phyloP scores from a whole-genome alignment of 2,329 filamentous ascomycete species.

The Paraconiothyrium brasiliense region DNA sequence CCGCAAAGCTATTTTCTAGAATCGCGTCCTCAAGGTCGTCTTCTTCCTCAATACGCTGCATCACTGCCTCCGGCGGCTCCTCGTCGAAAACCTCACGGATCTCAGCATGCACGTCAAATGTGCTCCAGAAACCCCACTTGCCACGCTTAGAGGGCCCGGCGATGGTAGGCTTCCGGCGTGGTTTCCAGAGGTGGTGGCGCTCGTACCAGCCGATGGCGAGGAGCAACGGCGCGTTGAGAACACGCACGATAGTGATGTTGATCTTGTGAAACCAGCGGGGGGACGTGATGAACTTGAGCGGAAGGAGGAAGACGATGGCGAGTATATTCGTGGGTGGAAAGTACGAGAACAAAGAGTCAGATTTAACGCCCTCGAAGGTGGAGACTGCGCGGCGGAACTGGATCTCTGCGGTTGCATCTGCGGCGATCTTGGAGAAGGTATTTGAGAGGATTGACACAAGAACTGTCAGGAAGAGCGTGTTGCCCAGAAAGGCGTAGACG shows the following conservation, averaged over 20 bases:
- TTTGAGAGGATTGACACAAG: conserved; percentile 87
- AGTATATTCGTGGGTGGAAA: conserved; percentile 85
- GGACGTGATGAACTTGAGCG: conserved; percentile 79
- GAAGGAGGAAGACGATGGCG: conserved; percentile 76
- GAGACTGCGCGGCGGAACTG: conserved; percentile 83
- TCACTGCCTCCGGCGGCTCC: conserved; percentile 68
- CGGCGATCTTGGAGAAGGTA: conserved; percentile 80
- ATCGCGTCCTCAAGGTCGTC: conserved; percentile 58
- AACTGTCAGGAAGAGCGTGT: conserved; percentile 88
- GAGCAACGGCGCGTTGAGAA: conserved; percentile 78
- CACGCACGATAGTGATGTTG: conserved; percentile 78
- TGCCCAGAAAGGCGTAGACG: conserved; percentile 84
- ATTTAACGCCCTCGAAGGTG: conserved; percentile 86
- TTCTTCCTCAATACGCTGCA: conserved; percentile 59
- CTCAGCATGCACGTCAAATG: conserved; percentile 75
- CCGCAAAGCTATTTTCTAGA: conserved; percentile 52
- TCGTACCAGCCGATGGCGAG: conserved; percentile 76
- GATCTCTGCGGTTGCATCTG: conserved; percentile 82
- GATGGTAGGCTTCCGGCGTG: conserved; percentile 39
- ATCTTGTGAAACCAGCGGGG: conserved; percentile 91
- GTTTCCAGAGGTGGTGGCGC: conserved; percentile 73
- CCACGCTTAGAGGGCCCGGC: conserved; percentile 48
- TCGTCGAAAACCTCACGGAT: conserved; percentile 77
- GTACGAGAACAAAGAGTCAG: conserved; percentile 83
- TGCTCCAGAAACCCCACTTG: conserved; percentile 69